phyloP scores from a whole-genome alignment of 371 early-diverging fungal genomes.

The Dichotomocladium elegans region DNA sequence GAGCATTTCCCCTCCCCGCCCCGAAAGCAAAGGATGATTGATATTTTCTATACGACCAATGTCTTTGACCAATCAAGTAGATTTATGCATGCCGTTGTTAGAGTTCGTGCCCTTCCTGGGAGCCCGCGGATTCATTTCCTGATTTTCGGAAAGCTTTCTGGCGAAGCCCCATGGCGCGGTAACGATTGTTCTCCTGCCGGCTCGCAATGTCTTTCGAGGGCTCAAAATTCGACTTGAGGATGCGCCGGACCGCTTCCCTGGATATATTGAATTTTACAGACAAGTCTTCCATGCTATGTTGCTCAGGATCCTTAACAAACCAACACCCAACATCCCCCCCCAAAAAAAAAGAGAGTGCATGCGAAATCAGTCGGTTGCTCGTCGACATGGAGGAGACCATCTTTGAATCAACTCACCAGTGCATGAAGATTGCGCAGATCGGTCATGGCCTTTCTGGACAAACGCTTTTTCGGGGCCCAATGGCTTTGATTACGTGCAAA shows the following conservation, averaged over 20 bases:
- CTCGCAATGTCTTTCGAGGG: constrained; percentile 17
- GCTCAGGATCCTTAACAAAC: constrained; percentile 30
- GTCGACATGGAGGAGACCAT: background rate
- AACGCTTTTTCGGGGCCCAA: constrained; percentile 33
- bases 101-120: no score
- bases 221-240: constrained; percentile 32
- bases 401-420: constrained; percentile 8
- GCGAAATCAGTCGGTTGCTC: background rate
- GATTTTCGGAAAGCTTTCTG: constrained; percentile 9
- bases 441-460: constrained; percentile 35
- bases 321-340: no score
- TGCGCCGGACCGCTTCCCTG: constrained; percentile 31
- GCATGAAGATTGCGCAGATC: constrained; percentile 22
- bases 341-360: background rate
- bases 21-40: no score
- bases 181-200: constrained; percentile 35
- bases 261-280: constrained; percentile 31
- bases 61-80: no score
- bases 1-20: no score
- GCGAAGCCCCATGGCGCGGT: constrained; percentile 31
- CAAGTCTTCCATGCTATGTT: constrained; percentile 14
- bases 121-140: no score
- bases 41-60: no score
- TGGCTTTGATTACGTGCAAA: background rate
- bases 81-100: no score